Evolutionary conservation across 2,329 filamentous ascomycete species (phyloP).

Genomic region (Penicillium decumbens): DNA sequence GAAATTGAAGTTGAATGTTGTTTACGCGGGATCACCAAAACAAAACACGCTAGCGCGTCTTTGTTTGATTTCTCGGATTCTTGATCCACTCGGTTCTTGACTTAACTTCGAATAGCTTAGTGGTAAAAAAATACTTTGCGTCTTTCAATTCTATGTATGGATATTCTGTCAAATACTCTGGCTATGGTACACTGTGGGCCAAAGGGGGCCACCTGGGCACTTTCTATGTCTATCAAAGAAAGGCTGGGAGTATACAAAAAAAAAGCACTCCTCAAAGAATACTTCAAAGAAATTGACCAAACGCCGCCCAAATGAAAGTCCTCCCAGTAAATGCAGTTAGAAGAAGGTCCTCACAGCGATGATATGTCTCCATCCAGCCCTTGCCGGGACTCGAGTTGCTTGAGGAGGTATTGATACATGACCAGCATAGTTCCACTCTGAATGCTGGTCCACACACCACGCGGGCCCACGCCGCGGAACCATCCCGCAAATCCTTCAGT

Average conservation of each 20-base stretch:
- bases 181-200: slow-evolving; percentile 19
- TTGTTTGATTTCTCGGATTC: slow-evolving; percentile 4
- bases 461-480: slow-evolving; percentile 90
- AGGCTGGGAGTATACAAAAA: slow-evolving; percentile 12
- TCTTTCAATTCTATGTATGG: neutral
- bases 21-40: slow-evolving; percentile 33
- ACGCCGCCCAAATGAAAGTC: slow-evolving; percentile 20
- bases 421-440: slow-evolving; percentile 97
- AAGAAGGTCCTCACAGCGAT: slow-evolving; percentile 14
- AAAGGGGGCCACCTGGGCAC: neutral
- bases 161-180: neutral
- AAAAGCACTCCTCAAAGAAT: slow-evolving; percentile 8
- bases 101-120: neutral
- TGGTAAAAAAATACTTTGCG: neutral
- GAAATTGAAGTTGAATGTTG: slow-evolving; percentile 15
- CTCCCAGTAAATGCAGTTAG: slow-evolving; percentile 13
- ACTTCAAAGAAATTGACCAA: slow-evolving; percentile 10
- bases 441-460: slow-evolving; percentile 93
- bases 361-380: slow-evolving; percentile 18
- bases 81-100: neutral
- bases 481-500: slow-evolving; percentile 84
- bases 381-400: slow-evolving; percentile 62
- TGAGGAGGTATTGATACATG: slow-evolving; percentile 82
- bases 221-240: slow-evolving; percentile 21
- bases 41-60: slow-evolving; percentile 27